phyloP scores from a whole-genome alignment of 2,329 filamentous ascomycete species.

The Ophiostoma fasciatum region DNA sequence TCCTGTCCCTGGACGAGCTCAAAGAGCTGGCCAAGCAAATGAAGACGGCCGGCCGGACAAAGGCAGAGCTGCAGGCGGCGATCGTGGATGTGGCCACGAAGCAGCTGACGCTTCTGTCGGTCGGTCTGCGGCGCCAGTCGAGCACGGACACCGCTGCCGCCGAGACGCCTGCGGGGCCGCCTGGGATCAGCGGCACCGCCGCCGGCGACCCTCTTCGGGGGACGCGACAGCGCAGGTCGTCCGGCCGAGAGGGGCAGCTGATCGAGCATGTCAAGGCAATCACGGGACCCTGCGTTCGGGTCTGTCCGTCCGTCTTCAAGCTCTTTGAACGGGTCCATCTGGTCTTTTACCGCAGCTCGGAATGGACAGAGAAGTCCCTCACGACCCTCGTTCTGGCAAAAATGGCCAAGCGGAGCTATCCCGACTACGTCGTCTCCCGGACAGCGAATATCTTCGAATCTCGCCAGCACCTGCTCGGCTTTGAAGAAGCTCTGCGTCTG shows the following conservation, averaged over 20 bases:
- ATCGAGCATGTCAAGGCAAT: constrained; percentile 43
- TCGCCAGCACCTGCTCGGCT: constrained; percentile 63
- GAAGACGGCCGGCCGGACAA: constrained; percentile 78
- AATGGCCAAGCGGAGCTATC: constrained; percentile 76
- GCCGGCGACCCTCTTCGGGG: neutral
- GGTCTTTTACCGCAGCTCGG: constrained; percentile 88
- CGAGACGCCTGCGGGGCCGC: too few species aligned
- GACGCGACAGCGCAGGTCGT: constrained; percentile 17
- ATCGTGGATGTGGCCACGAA: constrained; percentile 58
- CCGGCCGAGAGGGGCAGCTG: constrained; percentile 27
- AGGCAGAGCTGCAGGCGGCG: constrained; percentile 61
- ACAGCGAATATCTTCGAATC: constrained; percentile 80
- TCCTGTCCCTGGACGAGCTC: constrained; percentile 78
- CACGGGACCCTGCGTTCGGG: constrained; percentile 70
- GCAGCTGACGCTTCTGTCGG: constrained; percentile 59
- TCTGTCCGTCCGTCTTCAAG: constrained; percentile 57
- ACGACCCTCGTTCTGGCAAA: constrained; percentile 90
- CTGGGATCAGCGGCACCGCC: too few species aligned
- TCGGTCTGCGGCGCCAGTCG: neutral
- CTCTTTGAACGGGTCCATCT: constrained; percentile 90
- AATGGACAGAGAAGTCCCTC: constrained; percentile 95
- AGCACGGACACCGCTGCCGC: constrained; percentile 26
- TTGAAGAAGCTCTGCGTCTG: constrained; percentile 70
- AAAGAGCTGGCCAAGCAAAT: constrained; percentile 73
- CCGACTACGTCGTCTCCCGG: constrained; percentile 76